Percentiles rank a stretch among this genome's conserved stretches.
Conservation (phyloP, 2,329 filamentous ascomycete genomes). For the Purpureocillium lavendulum region DNA sequence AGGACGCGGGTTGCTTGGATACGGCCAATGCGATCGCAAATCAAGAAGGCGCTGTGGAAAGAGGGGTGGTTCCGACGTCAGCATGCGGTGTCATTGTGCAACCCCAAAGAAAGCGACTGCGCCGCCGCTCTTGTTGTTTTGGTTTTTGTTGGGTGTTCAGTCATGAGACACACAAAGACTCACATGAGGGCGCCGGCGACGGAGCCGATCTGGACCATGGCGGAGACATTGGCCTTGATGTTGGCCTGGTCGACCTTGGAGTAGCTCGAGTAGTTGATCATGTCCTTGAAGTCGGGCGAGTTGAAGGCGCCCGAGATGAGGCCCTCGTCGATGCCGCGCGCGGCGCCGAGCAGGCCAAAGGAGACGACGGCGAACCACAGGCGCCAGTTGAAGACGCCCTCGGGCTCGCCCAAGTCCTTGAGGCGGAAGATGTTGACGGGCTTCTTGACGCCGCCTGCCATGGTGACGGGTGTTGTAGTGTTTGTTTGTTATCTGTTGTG, state of each 20-base stretch:
- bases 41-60: slow-evolving; percentile 40
- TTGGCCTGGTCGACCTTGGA: slow-evolving; percentile 48
- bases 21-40: slow-evolving; percentile 54
- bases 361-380: slow-evolving; percentile 70
- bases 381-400: slow-evolving; percentile 67
- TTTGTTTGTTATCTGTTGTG: neutral
- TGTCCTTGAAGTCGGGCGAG: slow-evolving; percentile 53
- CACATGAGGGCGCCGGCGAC: slow-evolving; percentile 59
- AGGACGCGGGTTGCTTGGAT: slow-evolving; percentile 53
- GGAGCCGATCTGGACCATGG: slow-evolving; percentile 75
- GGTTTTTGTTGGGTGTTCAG: too few species aligned
- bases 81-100: neutral
- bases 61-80: too few species aligned
- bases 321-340: slow-evolving; percentile 73
- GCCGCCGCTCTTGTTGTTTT: neutral
- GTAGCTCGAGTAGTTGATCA: slow-evolving; percentile 50
- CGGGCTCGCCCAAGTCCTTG: slow-evolving; percentile 56
- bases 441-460: slow-evolving; percentile 45
- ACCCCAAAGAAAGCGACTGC: neutral
- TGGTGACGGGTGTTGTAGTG: slow-evolving; percentile 16
- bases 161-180: too few species aligned
- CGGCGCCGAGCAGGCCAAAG: slow-evolving; percentile 68
- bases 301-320: slow-evolving; percentile 66
- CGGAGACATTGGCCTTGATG: slow-evolving; percentile 67
- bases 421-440: slow-evolving; percentile 57